Evolutionary conservation across 352 stramenopile genomes (phyloP), one percentile per base, ranked within the genome.

Genomic region (Halophytophthora polymorphica): DNA sequence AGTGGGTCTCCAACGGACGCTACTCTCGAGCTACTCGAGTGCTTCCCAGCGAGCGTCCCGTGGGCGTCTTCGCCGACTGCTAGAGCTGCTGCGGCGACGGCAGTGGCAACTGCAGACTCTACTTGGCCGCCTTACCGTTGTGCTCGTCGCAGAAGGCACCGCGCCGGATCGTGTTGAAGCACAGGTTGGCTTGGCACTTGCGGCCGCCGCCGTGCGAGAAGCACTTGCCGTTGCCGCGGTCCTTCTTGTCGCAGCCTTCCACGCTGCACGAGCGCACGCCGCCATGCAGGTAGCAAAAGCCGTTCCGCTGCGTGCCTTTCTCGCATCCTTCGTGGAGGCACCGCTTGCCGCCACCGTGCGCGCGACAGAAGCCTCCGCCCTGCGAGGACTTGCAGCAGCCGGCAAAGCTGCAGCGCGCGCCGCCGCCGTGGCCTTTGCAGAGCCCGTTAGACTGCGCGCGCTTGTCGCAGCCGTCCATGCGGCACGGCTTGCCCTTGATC

Each of bases 401-500:
- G n/a, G 74, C 55, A 21, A 86, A 77, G 49, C 64, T 86, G 64
- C 82, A 93, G n/a, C 82, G 75, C 13, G 80, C 82, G 18, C 82
- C 82, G 21, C 82, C 82, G n/a, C 82, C 82, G 56, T 93, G 82
- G 36, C 75, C 79, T 43, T 93, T 93, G 61, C 82, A 93, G 1
- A 88, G 63, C 6, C 82, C 77, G 36, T 83, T 90, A 11, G 82
- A 93, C 61, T 93, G 82, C 34, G 79, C 82, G 29, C 77, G 73
- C 63, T 90, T 90, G 47, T 90, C 78, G 45, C 81, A 91, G 15
- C 66, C 65, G 52, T 79, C 66, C 58, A 84, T 80, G 44, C 73
- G 75, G 59, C 81, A 92, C 8, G 77, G 78, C 58, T 92, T 92
- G 64, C 81, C 81, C 66, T 91, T 91, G 67, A 91, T 91, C 81